These are phyloP conservation scores for Hibiscus trionum DNA, from an alignment of 345 rosid genomes.

Conservation along the genomic window DNA sequence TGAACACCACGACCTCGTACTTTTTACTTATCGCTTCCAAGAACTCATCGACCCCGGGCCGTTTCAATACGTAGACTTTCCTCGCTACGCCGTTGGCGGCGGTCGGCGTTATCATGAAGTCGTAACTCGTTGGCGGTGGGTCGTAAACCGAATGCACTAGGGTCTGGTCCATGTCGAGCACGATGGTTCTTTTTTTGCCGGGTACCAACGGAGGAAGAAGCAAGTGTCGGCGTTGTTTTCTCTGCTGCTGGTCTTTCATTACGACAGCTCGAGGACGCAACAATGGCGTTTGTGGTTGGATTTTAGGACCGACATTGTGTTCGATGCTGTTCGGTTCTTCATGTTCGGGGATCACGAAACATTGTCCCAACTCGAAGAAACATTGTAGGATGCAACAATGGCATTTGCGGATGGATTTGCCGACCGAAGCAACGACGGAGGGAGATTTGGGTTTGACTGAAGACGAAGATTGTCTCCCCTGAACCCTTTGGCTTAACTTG, in stretches of 20 bases:
- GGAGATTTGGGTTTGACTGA: background rate
- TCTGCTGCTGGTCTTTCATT: background rate
- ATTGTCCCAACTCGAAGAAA: background rate
- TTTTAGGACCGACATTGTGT: background rate
- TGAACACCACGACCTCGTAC: conserved; percentile 68
- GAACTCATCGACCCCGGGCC: conserved; percentile 78
- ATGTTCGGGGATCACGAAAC: background rate
- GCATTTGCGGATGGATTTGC: background rate
- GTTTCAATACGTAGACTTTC: conserved; percentile 63
- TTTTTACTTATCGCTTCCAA: conserved; percentile 40
- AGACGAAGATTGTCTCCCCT: background rate
- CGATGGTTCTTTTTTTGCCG: conserved; percentile 43
- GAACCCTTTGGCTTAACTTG: too few species aligned
- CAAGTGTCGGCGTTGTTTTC: background rate
- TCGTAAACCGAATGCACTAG: conserved; percentile 60
- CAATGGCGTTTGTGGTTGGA: too few species aligned
- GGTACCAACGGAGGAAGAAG: conserved; percentile 8
- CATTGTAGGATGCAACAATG: background rate
- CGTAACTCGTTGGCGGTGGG: conserved; percentile 45
- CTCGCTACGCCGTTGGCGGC: conserved; percentile 43
- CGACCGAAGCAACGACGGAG: background rate
- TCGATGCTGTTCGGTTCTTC: background rate
- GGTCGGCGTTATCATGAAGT: conserved; percentile 54
- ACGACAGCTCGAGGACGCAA: background rate
- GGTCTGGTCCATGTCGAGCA: conserved; percentile 84